Percentiles rank a stretch among this genome's conserved stretches.
These are phyloP conservation scores for Saitozyma sp. DNA, from an alignment of 768 basidiomycete species.

Conservation along the genomic window DNA sequence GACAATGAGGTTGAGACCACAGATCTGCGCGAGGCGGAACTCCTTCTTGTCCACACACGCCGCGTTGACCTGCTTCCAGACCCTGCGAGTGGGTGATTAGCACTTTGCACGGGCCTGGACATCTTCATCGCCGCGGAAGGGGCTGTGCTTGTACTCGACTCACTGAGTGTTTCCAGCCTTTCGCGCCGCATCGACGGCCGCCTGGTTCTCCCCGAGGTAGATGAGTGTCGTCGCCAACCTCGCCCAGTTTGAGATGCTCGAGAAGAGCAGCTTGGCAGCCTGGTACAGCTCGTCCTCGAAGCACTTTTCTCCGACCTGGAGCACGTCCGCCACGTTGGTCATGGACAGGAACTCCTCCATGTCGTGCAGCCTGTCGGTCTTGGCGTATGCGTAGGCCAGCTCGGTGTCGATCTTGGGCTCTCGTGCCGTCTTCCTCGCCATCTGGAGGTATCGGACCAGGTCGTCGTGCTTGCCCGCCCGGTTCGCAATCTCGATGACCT, in stretches of 20 bases:
- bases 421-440: conserved; percentile 94
- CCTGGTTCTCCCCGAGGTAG: conserved; percentile 96
- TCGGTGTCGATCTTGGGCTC: conserved; percentile 99
- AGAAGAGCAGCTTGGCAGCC: conserved; percentile 91
- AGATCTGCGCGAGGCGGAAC: conserved; percentile 97
- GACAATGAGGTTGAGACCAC: conserved; percentile 92
- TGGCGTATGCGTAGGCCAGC: conserved; percentile 95
- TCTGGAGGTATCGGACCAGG: conserved; percentile 93
- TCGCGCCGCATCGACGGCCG: conserved; percentile 97
- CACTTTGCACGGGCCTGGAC: background rate
- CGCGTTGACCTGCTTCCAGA: conserved; percentile 99
- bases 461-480: conserved; percentile 89
- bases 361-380: conserved; percentile 83
- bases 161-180: conserved; percentile 99
- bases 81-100: conserved; percentile 57
- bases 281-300: conserved; percentile 98
- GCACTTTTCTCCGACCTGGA: conserved; percentile 98
- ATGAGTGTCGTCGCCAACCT: conserved; percentile 96
- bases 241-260: conserved; percentile 98
- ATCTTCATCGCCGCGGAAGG: background rate
- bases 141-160: conserved; percentile 41
- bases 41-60: conserved; percentile 97
- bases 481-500: conserved; percentile 93
- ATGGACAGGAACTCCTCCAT: conserved; percentile 99
- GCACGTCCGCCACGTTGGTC: conserved; percentile 96